Evolutionary conservation across 1,139 yeast genomes (phyloP).

Genomic region (Debaryomycetaceae sp.): DNA sequence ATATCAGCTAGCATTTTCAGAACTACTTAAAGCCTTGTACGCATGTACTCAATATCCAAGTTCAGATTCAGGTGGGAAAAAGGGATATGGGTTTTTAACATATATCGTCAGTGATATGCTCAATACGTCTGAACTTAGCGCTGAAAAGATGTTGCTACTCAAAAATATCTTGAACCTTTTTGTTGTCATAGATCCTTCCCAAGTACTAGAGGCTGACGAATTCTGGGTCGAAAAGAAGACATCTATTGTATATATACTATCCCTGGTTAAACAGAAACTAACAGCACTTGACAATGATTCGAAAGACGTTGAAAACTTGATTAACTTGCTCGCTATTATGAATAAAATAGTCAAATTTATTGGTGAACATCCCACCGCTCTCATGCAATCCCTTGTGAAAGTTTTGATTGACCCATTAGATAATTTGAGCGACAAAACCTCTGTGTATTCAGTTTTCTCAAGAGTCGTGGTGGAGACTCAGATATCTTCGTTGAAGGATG

Average conservation of each 20-base stretch:
- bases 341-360: background rate
- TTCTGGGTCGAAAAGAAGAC: background rate
- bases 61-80: background rate
- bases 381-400: background rate
- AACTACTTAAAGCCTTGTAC: slow-evolving; percentile 25
- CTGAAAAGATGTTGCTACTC: background rate
- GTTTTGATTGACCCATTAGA: background rate
- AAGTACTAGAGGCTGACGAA: background rate
- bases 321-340: background rate
- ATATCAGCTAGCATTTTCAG: slow-evolving; percentile 18
- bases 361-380: background rate
- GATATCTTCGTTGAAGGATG: background rate
- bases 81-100: background rate
- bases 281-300: background rate
- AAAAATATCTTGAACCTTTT: background rate
- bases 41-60: background rate
- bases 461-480: background rate
- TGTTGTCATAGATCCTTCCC: background rate
- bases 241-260: too few species aligned
- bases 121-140: background rate
- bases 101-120: background rate
- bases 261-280: background rate
- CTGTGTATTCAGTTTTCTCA: background rate
- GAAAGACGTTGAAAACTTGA: background rate
- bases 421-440: background rate